These are phyloP conservation scores for Puccinia horiana DNA, from an alignment of 1,284 basidiomycete species.

Conservation along the genomic window DNA sequence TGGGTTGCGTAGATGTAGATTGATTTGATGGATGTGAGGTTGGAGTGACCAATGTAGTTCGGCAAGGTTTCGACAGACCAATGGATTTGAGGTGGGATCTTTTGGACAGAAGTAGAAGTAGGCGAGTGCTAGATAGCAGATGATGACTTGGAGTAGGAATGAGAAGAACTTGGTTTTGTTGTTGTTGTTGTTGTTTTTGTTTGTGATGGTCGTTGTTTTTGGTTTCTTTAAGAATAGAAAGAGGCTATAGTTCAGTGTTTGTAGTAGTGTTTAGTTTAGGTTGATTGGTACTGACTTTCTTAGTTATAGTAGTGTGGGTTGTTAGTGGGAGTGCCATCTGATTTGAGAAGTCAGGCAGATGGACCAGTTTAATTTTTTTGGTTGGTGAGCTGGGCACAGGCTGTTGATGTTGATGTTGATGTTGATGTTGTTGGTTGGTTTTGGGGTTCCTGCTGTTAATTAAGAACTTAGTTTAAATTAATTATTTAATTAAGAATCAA, in stretches of 20 bases:
- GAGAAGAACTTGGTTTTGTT: background rate
- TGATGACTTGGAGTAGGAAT: background rate
- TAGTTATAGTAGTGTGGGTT: background rate
- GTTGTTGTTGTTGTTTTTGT: background rate
- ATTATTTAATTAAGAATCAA: too few relatives aligned
- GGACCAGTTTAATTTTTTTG: slow-evolving; percentile 7
- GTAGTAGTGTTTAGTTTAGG: background rate
- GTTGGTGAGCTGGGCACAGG: slow-evolving; percentile 7
- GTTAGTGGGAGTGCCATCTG: background rate
- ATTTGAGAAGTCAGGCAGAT: slow-evolving; percentile 7
- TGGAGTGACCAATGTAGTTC: slow-evolving; percentile 28
- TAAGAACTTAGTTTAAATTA: too few relatives aligned
- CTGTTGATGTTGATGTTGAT: background rate
- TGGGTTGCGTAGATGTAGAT: background rate
- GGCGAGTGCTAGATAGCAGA: slow-evolving; percentile 31
- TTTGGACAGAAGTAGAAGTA: slow-evolving; percentile 46
- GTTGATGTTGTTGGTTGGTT: background rate
- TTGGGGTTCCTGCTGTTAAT: background rate
- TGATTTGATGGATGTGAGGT: slow-evolving; percentile 7
- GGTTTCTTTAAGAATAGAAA: background rate
- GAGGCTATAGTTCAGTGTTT: background rate
- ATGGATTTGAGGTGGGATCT: slow-evolving; percentile 35
- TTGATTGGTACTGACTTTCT: background rate
- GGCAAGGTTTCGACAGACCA: slow-evolving; percentile 34
- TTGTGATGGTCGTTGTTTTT: background rate